Evolutionary conservation across 1,284 basidiomycete genomes (phyloP), one percentile per base, ranked within the genome.

Genomic region (Austropuccinia psidii): DNA sequence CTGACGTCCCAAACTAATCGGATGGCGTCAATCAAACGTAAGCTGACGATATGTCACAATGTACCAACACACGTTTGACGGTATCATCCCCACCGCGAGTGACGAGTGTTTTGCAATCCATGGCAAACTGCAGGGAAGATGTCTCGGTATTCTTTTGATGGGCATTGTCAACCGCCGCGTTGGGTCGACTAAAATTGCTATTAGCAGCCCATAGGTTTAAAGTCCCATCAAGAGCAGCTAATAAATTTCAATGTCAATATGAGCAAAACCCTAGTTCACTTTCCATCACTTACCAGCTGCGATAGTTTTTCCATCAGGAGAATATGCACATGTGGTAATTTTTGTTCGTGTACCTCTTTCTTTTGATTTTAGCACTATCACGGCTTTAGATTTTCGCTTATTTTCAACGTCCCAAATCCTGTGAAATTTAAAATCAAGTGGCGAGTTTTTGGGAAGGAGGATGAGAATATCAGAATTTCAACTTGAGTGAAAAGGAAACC

Each of bases 331-430:
- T 4, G 89, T 82, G 5, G 90, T 91, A 17, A 98, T 89, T 79
- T 93, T 93, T 13, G 95, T 98, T 76, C 93, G 85, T 19, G 91
- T 89, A n/a, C 96, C 96, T 61, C 94, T 85, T 77, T 95, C 92
- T 80, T 95, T 97, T 21, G 91, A 94, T 82, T 94, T 95, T 77
- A 97, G 90, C 11, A 97, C 93, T 77, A 98, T 93, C 41, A 97
- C 91, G 0, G 87, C 86, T 82, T 93, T 93, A 80, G 97, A 93
- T 81, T 94, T 94, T 57, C 89, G 86, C 78, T 87, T 89, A 78
- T 91, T 87, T 78, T 90, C 89, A 9, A 88, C 86, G 77, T 98
- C 89, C 96, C 96, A 99, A 80, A 99, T 90, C 73, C 92, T 93
- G 73, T 73, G 43, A 54, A 62, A 52, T 55, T 49, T 57, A 41